Percentiles rank a stretch among this genome's conserved stretches.
phyloP scores from a whole-genome alignment of 148 eudicot species.

The Silene conica region DNA sequence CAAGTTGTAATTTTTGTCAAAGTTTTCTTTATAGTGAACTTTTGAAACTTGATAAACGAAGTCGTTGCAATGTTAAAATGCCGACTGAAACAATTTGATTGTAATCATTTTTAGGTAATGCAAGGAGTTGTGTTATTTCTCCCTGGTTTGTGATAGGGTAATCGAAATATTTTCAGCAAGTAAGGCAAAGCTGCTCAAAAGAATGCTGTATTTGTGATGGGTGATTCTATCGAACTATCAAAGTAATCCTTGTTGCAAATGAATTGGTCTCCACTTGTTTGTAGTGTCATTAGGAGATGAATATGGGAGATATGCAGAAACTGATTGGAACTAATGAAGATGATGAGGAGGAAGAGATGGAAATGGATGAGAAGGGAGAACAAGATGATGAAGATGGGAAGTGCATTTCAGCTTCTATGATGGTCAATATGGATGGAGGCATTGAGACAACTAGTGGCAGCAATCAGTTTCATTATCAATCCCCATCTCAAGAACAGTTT shows the following conservation, averaged over 20 bases:
- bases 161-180: not conserved
- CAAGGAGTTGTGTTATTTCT: not conserved
- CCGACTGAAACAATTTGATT: not conserved
- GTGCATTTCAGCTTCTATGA: constrained; percentile 29
- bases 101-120: constrained; percentile 2
- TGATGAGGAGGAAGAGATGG: constrained; percentile 82
- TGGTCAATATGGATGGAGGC: constrained; percentile 50
- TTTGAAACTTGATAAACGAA: not conserved
- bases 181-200: constrained; percentile 7
- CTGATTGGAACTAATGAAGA: constrained; percentile 75
- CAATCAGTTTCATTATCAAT: constrained; percentile 52
- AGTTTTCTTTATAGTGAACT: not conserved
- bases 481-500: constrained; percentile 56
- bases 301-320: constrained; percentile 73
- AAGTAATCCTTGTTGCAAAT: constrained; percentile 8
- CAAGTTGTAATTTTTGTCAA: not conserved
- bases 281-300: constrained; percentile 21
- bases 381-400: constrained; percentile 65
- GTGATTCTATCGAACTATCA: constrained; percentile 2
- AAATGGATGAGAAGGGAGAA: constrained; percentile 78
- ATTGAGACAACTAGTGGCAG: constrained; percentile 30
- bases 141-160: not conserved
- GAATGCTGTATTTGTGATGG: constrained; percentile 1
- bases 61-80: not conserved
- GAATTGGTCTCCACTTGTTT: not conserved